Evolutionary conservation across 1,284 basidiomycete species (phyloP).

Genomic region (Boletus smithii): DNA sequence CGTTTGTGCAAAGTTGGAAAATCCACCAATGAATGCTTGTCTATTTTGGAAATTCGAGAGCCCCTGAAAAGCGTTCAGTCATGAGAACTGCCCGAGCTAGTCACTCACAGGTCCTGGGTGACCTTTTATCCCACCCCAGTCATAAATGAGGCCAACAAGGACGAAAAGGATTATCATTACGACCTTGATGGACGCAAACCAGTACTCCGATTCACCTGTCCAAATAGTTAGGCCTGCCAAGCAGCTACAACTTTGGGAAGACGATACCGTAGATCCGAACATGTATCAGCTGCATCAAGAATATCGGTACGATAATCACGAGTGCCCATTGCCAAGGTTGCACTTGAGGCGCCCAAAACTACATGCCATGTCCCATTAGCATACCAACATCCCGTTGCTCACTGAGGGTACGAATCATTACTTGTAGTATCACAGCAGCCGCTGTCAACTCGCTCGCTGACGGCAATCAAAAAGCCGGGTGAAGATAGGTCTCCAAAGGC

Average conservation of each 20-base stretch:
- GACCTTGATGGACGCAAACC: slow-evolving; percentile 53
- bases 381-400: background rate
- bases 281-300: slow-evolving; percentile 43
- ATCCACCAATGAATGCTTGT: slow-evolving; percentile 53
- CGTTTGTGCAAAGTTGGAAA: slow-evolving; percentile 50
- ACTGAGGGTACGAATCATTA: slow-evolving; percentile 5
- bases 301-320: slow-evolving; percentile 47
- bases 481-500: no score
- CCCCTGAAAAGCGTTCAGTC: slow-evolving; percentile 34
- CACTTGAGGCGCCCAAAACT: slow-evolving; percentile 44
- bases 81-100: background rate
- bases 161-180: slow-evolving; percentile 53
- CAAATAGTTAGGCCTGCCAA: slow-evolving; percentile 1
- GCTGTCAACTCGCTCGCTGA: slow-evolving; percentile 45
- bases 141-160: slow-evolving; percentile 52
- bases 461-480: background rate
- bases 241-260: background rate
- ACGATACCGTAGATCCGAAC: slow-evolving; percentile 46
- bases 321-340: slow-evolving; percentile 52
- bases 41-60: slow-evolving; percentile 50
- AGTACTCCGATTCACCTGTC: slow-evolving; percentile 52
- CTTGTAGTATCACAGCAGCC: slow-evolving; percentile 43
- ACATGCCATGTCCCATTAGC: slow-evolving; percentile 5
- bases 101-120: slow-evolving; percentile 48
- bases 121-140: slow-evolving; percentile 54